phyloP scores from a whole-genome alignment of 2,329 filamentous ascomycete genomes.

The Paraphaeosphaeria sporulosa region DNA sequence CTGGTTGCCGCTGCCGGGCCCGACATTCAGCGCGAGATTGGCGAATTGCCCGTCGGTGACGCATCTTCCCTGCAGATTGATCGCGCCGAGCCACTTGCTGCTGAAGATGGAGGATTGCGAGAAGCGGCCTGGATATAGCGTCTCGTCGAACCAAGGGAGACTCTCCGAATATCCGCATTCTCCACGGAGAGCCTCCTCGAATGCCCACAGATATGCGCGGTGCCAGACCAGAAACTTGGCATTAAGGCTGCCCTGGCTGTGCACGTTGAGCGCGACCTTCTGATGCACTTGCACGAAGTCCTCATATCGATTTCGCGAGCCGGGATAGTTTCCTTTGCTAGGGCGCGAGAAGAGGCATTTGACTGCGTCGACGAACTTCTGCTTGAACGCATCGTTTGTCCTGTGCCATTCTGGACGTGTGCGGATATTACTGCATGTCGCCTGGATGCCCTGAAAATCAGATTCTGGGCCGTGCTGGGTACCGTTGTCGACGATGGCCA shows the following conservation, averaged over 20 bases:
- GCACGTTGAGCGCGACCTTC: slow-evolving; percentile 40
- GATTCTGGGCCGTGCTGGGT: neutral
- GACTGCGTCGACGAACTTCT: slow-evolving; percentile 37
- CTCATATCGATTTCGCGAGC: slow-evolving; percentile 41
- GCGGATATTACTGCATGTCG: slow-evolving; percentile 37
- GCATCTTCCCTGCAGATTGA: slow-evolving; percentile 36
- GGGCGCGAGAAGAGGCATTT: slow-evolving; percentile 36
- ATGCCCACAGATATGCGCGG: slow-evolving; percentile 52
- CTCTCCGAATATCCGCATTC: slow-evolving; percentile 53
- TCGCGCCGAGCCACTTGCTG: slow-evolving; percentile 34
- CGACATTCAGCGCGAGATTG: slow-evolving; percentile 39
- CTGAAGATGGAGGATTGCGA: slow-evolving; percentile 40
- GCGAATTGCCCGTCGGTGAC: slow-evolving; percentile 44
- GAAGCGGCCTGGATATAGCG: slow-evolving; percentile 41
- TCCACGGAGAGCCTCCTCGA: slow-evolving; percentile 51
- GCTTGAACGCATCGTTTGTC: slow-evolving; percentile 28
- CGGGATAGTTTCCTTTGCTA: slow-evolving; percentile 34
- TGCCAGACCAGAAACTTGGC: slow-evolving; percentile 54
- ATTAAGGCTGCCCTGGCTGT: slow-evolving; percentile 26
- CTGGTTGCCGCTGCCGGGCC: slow-evolving; percentile 37
- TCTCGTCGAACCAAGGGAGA: slow-evolving; percentile 51
- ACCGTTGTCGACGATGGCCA: neutral
- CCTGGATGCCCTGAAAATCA: neutral
- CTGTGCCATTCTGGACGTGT: slow-evolving; percentile 43
- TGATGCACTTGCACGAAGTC: slow-evolving; percentile 46